phyloP scores from a whole-genome alignment of 176 grass and related monocot species.

The Juncus inflexus region DNA sequence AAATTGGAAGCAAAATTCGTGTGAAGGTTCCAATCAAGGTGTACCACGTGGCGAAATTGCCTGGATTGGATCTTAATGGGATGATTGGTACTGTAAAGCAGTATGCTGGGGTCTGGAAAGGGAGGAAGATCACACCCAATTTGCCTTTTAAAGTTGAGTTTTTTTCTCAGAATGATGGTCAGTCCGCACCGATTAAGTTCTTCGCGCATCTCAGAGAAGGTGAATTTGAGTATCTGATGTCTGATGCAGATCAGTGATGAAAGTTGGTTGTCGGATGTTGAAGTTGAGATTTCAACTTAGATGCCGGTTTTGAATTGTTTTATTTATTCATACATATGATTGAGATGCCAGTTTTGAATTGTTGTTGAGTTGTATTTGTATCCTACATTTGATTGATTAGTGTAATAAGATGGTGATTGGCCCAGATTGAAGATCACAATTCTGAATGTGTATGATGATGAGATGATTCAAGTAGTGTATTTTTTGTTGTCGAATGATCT shows the following conservation, averaged over 20 bases:
- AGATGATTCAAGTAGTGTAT: not conserved
- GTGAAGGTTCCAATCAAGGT: slow-evolving; percentile 34
- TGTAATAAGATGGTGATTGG: slow-evolving; percentile 1
- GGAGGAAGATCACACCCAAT: slow-evolving; percentile 41
- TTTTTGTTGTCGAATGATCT: not conserved
- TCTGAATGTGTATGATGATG: not conserved
- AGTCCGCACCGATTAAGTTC: slow-evolving; percentile 32
- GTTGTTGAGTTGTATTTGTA: not conserved
- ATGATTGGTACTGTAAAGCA: slow-evolving; percentile 38
- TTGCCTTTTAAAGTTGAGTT: slow-evolving; percentile 40
- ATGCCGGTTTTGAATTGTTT: not conserved
- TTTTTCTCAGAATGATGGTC: slow-evolving; percentile 28
- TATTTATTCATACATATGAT: too few relatives aligned
- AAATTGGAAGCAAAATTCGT: slow-evolving; percentile 34
- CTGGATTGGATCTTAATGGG: slow-evolving; percentile 40
- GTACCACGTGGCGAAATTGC: slow-evolving; percentile 32
- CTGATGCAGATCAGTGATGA: slow-evolving; percentile 18
- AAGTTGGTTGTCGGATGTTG: slow-evolving; percentile 1
- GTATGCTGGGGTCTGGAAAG: slow-evolving; percentile 37
- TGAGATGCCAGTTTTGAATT: not conserved
- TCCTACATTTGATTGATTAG: not conserved
- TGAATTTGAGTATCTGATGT: slow-evolving; percentile 37
- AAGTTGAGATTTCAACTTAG: not conserved
- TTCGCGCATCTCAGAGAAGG: slow-evolving; percentile 40
- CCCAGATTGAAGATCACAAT: not conserved